Evolutionary conservation across 768 basidiomycete genomes (phyloP).

Genomic region (Suillus sp.): DNA sequence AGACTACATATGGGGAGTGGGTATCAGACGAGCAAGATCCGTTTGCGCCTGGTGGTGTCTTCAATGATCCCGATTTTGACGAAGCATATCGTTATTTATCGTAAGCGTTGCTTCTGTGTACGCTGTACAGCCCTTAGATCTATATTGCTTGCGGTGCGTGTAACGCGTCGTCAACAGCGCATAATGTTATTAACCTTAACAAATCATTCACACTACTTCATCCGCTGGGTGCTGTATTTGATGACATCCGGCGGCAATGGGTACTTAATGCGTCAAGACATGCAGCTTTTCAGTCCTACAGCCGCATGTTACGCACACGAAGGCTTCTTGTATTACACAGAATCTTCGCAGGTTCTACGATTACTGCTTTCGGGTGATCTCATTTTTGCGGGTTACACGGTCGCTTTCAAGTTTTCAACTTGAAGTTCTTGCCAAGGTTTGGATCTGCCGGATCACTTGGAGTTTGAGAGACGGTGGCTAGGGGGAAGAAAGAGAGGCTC

Average conservation of each 20-base stretch:
- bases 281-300: too few relatives aligned
- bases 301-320: not conserved
- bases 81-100: constrained; percentile 20
- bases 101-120: not conserved
- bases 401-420: not conserved
- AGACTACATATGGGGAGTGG: constrained; percentile 25
- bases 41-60: constrained; percentile 37
- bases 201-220: not conserved
- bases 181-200: not conserved
- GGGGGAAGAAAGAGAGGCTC: too few relatives aligned
- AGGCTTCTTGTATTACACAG: not conserved
- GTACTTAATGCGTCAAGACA: not conserved
- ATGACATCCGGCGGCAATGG: not conserved
- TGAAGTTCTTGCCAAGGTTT: not conserved
- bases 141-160: not conserved
- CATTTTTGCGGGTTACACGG: not conserved
- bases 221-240: not conserved
- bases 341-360: not conserved
- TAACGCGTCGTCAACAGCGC: not conserved
- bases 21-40: constrained; percentile 23
- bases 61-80: constrained; percentile 42
- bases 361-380: not conserved
- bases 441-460: not conserved
- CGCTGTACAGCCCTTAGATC: not conserved
- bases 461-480: not conserved